Conservation (phyloP, 1,139 yeast species). For the Suhomyces wounanorum region DNA sequence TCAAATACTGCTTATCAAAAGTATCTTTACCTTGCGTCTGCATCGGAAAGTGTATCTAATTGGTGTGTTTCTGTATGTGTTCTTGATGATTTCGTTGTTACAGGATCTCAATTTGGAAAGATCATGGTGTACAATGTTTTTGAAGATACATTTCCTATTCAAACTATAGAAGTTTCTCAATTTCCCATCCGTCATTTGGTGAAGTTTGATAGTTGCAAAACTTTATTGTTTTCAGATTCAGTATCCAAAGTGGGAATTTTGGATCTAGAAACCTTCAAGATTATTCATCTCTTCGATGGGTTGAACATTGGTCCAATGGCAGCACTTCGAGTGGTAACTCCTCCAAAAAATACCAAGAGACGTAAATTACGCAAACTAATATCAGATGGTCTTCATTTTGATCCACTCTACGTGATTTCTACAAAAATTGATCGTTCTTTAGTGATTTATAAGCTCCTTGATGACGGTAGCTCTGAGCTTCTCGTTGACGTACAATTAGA, state of each 20-base stretch:
- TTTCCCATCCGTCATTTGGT: slow-evolving; percentile 30
- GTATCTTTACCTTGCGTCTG: slow-evolving; percentile 22
- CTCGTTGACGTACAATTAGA: slow-evolving; percentile 15
- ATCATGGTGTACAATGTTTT: slow-evolving; percentile 25
- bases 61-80: slow-evolving; percentile 28
- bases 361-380: slow-evolving; percentile 8
- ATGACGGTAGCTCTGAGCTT: slow-evolving; percentile 20
- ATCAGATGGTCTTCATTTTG: slow-evolving; percentile 17
- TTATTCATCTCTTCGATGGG: slow-evolving; percentile 23
- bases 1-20: slow-evolving; percentile 20
- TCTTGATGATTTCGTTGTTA: slow-evolving; percentile 21
- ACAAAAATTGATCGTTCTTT: slow-evolving; percentile 27
- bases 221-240: slow-evolving; percentile 32
- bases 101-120: slow-evolving; percentile 41
- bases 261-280: slow-evolving; percentile 22
- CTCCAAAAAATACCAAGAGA: slow-evolving; percentile 5
- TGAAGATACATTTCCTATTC: slow-evolving; percentile 19
- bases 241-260: slow-evolving; percentile 37
- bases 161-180: slow-evolving; percentile 26
- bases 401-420: slow-evolving; percentile 28
- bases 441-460: slow-evolving; percentile 28
- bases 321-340: slow-evolving; percentile 18
- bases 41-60: slow-evolving; percentile 23
- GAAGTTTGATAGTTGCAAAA: slow-evolving; percentile 22
- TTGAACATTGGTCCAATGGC: slow-evolving; percentile 34